phyloP scores from a whole-genome alignment of 164 flowering plant species.

The Macadamia integrifolia region DNA sequence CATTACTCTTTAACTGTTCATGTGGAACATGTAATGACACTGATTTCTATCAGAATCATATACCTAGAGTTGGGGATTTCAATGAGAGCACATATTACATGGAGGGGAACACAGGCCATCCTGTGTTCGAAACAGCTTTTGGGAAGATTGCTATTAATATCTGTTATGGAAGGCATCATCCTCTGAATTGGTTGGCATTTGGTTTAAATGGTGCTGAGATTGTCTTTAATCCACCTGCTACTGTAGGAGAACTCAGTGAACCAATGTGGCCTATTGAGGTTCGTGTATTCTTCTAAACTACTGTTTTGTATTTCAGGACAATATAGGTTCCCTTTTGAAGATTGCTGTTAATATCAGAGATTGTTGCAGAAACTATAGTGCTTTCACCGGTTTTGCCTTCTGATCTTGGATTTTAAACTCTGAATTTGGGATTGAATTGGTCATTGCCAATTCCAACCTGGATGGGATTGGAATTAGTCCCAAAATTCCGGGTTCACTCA shows the following conservation, averaged over 20 bases:
- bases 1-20: neutral
- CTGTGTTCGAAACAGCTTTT: constrained; percentile 91
- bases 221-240: constrained; percentile 96
- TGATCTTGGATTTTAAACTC: no score
- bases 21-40: constrained; percentile 1
- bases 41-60: constrained; percentile 69
- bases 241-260: constrained; percentile 98
- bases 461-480: no score
- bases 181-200: constrained; percentile 96
- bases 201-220: constrained; percentile 98
- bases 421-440: no score
- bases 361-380: no score
- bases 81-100: constrained; percentile 97
- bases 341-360: no score
- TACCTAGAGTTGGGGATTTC: constrained; percentile 97
- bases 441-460: no score
- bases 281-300: neutral
- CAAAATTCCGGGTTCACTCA: no score
- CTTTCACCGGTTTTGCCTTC: no score
- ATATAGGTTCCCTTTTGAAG: neutral
- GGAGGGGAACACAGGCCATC: constrained; percentile 98
- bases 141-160: constrained; percentile 92
- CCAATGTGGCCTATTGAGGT: constrained; percentile 99
- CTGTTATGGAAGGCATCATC: constrained; percentile 98
- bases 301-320: neutral